These are phyloP conservation scores for Podaxis rugospora DNA, from an alignment of 768 basidiomycete genomes.

Conservation along the genomic window DNA sequence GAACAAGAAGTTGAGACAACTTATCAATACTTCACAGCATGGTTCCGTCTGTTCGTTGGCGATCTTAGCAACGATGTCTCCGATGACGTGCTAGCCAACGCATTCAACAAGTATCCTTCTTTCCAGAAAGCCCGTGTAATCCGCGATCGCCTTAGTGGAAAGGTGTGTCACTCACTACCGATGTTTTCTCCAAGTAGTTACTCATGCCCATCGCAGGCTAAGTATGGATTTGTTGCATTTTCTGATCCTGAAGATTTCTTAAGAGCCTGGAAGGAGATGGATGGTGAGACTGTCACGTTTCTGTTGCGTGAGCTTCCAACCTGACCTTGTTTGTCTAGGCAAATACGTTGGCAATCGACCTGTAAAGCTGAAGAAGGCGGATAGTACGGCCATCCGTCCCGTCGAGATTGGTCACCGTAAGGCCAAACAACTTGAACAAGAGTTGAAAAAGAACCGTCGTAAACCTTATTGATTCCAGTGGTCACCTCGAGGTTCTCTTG, in stretches of 20 bases:
- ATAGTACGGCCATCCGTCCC: slow-evolving; percentile 77
- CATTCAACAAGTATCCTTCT: slow-evolving; percentile 89
- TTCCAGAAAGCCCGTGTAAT: slow-evolving; percentile 96
- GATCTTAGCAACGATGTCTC: slow-evolving; percentile 98
- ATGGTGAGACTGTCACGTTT: slow-evolving; percentile 52
- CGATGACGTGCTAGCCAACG: slow-evolving; percentile 88
- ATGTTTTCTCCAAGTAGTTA: not conserved
- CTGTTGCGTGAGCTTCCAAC: not conserved
- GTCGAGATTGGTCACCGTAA: slow-evolving; percentile 94
- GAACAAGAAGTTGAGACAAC: slow-evolving; percentile 11
- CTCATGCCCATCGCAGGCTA: slow-evolving; percentile 53
- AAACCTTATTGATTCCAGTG: slow-evolving; percentile 64
- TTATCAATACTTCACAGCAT: slow-evolving; percentile 47
- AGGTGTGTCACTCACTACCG: slow-evolving; percentile 43
- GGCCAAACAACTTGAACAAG: slow-evolving; percentile 85
- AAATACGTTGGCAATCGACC: slow-evolving; percentile 99
- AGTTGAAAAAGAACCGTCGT: slow-evolving; percentile 86
- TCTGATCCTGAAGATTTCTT: slow-evolving; percentile 98
- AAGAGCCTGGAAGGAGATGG: slow-evolving; percentile 99
- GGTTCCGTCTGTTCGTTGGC: slow-evolving; percentile 97
- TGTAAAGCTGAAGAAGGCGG: slow-evolving; percentile 94
- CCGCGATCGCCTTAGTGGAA: slow-evolving; percentile 88
- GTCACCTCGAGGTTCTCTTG: not conserved
- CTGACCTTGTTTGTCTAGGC: slow-evolving; percentile 34
- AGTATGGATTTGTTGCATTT: slow-evolving; percentile 96